A percentile compares a stretch with the other conserved stretches of the same genome.
Conservation (phyloP, 352 stramenopile genomes). For the Pythium scleroteichum region DNA sequence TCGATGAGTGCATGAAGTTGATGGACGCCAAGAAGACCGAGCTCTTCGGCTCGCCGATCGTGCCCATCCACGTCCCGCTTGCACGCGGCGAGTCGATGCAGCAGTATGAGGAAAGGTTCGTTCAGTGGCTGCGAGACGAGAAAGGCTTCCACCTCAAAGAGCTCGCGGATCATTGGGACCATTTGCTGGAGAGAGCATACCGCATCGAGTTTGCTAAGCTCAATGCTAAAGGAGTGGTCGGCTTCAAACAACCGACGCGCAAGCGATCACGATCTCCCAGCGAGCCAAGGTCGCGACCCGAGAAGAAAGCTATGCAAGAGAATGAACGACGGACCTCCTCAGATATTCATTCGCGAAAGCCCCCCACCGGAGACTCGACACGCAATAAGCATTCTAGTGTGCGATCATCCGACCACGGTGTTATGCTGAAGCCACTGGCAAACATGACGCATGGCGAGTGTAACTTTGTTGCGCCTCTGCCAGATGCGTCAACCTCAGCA, state of each 20-base stretch:
- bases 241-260: background rate
- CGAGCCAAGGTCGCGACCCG: background rate
- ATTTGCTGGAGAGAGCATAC: slow-evolving; percentile 8
- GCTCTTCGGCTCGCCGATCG: slow-evolving; percentile 14
- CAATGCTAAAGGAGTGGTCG: slow-evolving; percentile 1
- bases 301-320: no score
- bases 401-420: no score
- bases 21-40: background rate
- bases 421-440: no score
- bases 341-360: no score
- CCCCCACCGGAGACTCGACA: no score
- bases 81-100: slow-evolving; percentile 11
- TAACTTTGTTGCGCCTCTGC: background rate
- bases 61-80: slow-evolving; percentile 22
- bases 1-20: slow-evolving; percentile 8
- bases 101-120: slow-evolving; percentile 25
- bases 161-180: slow-evolving; percentile 1
- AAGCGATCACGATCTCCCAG: slow-evolving; percentile 2
- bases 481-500: background rate
- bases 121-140: slow-evolving; percentile 11
- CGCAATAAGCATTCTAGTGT: no score
- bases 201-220: slow-evolving; percentile 17
- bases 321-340: no score
- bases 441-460: background rate
- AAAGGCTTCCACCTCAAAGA: slow-evolving; percentile 3